phyloP scores from a whole-genome alignment of 169 alveolate genomes.

The Eimeria necatrix region DNA sequence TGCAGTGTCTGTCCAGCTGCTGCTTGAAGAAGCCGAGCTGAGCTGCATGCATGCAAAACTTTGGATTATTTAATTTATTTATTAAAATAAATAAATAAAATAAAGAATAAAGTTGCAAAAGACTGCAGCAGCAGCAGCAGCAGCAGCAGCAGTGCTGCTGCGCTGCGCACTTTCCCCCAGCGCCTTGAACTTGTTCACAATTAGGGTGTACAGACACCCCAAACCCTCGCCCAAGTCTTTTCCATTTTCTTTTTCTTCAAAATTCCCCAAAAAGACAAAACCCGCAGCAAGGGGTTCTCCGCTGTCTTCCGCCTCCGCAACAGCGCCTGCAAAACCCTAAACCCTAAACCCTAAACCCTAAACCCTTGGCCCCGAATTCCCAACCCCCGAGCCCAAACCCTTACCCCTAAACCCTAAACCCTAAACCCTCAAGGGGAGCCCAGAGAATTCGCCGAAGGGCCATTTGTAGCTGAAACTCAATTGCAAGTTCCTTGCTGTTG shows the following conservation, averaged over 20 bases:
- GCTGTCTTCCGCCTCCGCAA: not conserved
- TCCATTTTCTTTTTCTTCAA: not conserved
- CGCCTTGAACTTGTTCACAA: not conserved
- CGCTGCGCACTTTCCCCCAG: not conserved
- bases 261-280: not conserved
- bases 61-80: too few relatives aligned
- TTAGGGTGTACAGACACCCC: not conserved
- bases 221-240: not conserved
- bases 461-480: not conserved
- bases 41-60: not conserved
- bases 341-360: constrained; percentile 5
- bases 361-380: not conserved
- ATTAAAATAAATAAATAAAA: too few relatives aligned
- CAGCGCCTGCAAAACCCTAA: not conserved
- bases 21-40: too few relatives aligned
- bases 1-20: too few relatives aligned
- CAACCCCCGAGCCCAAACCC: not conserved
- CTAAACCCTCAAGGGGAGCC: not conserved
- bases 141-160: not conserved
- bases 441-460: not conserved
- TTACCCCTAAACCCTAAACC: not conserved
- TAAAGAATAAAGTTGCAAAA: not conserved
- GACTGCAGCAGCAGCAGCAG: not conserved
- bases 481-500: not conserved
- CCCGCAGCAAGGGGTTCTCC: constrained; percentile 1